Evolutionary conservation across 1,284 basidiomycete species (phyloP).

Genomic region (Marasmius fiardii): DNA sequence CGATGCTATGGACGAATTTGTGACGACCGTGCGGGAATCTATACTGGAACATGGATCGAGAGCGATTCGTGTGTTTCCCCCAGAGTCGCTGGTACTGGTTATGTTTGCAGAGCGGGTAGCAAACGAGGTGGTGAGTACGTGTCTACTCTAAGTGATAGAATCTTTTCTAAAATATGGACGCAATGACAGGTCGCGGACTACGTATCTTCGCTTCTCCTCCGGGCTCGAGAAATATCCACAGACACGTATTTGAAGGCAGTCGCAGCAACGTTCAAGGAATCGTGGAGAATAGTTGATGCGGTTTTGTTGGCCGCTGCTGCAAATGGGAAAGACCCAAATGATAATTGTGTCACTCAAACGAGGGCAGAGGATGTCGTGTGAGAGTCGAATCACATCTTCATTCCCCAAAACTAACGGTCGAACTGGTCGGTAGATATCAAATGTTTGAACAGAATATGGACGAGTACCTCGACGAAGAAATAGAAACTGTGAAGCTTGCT

Average conservation of each 20-base stretch:
- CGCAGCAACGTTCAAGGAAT: constrained; percentile 87
- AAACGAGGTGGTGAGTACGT: constrained; percentile 63
- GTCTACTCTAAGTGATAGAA: constrained; percentile 6
- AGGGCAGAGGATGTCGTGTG: constrained; percentile 83
- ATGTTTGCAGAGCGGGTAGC: constrained; percentile 77
- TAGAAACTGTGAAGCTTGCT: constrained; percentile 73
- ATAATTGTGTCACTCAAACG: constrained; percentile 30
- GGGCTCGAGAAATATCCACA: constrained; percentile 72
- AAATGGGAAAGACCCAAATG: not conserved
- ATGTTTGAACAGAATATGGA: constrained; percentile 98
- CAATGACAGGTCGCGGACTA: constrained; percentile 78
- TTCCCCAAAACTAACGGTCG: constrained; percentile 13
- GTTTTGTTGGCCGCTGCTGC: constrained; percentile 50
- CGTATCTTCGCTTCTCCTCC: constrained; percentile 72
- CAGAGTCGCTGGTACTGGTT: constrained; percentile 66
- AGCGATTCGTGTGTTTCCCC: constrained; percentile 85
- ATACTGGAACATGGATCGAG: constrained; percentile 75
- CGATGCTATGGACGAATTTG: constrained; percentile 91
- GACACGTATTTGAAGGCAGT: constrained; percentile 81
- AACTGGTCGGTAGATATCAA: constrained; percentile 60
- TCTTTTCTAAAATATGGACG: not conserved
- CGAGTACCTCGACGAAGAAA: constrained; percentile 94
- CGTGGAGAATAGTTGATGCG: constrained; percentile 82
- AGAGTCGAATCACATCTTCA: constrained; percentile 19
- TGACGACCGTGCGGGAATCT: constrained; percentile 63